These are phyloP conservation scores for Leptographium lundbergii DNA, from an alignment of 2,329 filamentous ascomycete species.

Conservation along the genomic window DNA sequence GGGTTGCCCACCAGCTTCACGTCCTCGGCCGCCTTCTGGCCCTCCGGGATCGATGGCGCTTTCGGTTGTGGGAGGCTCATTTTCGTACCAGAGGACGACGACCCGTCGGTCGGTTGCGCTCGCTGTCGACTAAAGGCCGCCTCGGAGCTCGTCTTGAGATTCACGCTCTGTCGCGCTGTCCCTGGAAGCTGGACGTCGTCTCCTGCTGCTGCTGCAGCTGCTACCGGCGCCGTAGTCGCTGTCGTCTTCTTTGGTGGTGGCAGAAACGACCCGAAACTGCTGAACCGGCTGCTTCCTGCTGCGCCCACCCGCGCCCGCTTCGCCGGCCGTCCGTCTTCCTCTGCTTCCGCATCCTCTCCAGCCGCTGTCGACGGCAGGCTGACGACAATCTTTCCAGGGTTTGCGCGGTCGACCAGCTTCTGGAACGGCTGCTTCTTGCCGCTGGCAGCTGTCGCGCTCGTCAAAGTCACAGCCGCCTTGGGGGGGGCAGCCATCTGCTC, in stretches of 20 bases:
- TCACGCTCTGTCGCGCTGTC: slow-evolving; percentile 45
- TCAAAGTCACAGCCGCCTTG: not conserved
- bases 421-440: slow-evolving; percentile 56
- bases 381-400: slow-evolving; percentile 74
- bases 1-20: slow-evolving; percentile 64
- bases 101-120: slow-evolving; percentile 13
- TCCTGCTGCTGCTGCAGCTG: slow-evolving; percentile 17
- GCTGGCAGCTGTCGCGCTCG: slow-evolving; percentile 8
- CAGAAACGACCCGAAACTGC: slow-evolving; percentile 75
- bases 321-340: slow-evolving; percentile 44
- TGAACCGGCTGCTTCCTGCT: slow-evolving; percentile 46
- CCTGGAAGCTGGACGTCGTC: slow-evolving; percentile 4
- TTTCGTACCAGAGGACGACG: not conserved
- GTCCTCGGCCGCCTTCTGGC: slow-evolving; percentile 47
- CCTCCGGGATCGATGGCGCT: slow-evolving; percentile 37
- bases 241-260: slow-evolving; percentile 63
- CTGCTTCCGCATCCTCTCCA: slow-evolving; percentile 18
- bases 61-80: slow-evolving; percentile 21
- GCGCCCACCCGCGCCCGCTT: slow-evolving; percentile 51
- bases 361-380: slow-evolving; percentile 46
- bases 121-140: slow-evolving; percentile 57
- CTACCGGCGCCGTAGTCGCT: slow-evolving; percentile 19
- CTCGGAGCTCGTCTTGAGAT: slow-evolving; percentile 69
- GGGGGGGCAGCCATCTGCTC: not conserved
- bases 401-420: slow-evolving; percentile 70